Evolutionary conservation across 768 basidiomycete species (phyloP).

Genomic region (Lepiota brunneoincarnata): DNA sequence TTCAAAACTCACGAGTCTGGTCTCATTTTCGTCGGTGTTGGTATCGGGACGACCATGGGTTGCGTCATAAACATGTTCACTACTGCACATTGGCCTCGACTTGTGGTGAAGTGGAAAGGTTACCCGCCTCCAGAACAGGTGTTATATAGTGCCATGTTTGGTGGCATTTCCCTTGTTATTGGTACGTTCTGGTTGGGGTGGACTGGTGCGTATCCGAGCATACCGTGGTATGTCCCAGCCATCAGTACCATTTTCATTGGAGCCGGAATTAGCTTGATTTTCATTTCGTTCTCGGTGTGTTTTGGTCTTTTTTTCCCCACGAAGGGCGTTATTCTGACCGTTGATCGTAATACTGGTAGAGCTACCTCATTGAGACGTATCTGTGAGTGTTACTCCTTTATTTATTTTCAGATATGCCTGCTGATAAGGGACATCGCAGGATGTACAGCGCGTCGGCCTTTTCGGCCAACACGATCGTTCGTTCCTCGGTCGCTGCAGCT

Average conservation of each 20-base stretch:
- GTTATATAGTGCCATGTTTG: constrained; percentile 51
- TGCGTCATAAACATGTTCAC: constrained; percentile 36
- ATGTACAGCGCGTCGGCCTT: constrained; percentile 62
- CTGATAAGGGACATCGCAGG: constrained; percentile 17
- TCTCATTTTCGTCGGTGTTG: constrained; percentile 59
- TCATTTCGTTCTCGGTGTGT: constrained; percentile 59
- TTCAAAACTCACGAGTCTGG: constrained; percentile 39
- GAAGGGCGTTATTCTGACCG: not conserved
- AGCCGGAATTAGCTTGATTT: constrained; percentile 47
- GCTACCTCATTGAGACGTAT: constrained; percentile 59
- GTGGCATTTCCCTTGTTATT: constrained; percentile 49
- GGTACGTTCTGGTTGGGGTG: constrained; percentile 71
- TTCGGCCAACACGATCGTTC: constrained; percentile 58
- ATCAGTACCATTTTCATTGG: constrained; percentile 50
- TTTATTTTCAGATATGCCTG: not conserved
- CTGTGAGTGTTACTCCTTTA: constrained; percentile 26
- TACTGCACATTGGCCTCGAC: constrained; percentile 37
- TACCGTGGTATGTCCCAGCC: constrained; percentile 60
- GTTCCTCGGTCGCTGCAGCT: constrained; percentile 53
- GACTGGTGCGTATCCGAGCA: constrained; percentile 48
- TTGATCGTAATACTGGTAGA: constrained; percentile 29
- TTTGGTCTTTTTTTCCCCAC: not conserved
- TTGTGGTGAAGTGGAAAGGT: constrained; percentile 45
- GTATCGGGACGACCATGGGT: constrained; percentile 46
- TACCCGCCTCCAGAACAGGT: constrained; percentile 64